Evolutionary conservation across 1,284 basidiomycete species (phyloP).

Genomic region (Sphagnurus paluster): DNA sequence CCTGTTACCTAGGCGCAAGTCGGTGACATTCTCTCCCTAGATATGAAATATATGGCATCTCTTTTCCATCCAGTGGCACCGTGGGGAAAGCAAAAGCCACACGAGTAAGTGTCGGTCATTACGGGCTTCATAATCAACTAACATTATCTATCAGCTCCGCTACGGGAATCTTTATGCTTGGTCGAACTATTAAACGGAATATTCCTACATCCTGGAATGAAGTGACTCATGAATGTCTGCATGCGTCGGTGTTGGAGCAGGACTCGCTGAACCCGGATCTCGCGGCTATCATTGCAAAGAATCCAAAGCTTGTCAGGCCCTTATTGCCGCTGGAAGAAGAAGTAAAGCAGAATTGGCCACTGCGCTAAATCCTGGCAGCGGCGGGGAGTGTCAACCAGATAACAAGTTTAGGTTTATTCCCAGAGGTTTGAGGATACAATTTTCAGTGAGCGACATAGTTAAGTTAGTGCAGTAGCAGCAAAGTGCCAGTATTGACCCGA

Average conservation of each 20-base stretch:
- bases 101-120: conserved; percentile 45
- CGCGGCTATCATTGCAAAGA: conserved; percentile 32
- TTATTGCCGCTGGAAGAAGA: conserved; percentile 56
- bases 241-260: conserved; percentile 58
- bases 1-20: conserved; percentile 49
- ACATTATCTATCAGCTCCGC: conserved; percentile 38
- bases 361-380: too few relatives aligned
- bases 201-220: conserved; percentile 47
- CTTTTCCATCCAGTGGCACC: conserved; percentile 51
- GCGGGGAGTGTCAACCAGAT: too few relatives aligned
- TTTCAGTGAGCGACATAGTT: too few relatives aligned
- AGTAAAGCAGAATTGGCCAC: conserved; percentile 45
- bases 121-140: not conserved
- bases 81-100: conserved; percentile 62
- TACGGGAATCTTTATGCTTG: conserved; percentile 52
- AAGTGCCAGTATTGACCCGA: too few relatives aligned
- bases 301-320: conserved; percentile 43
- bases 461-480: too few relatives aligned
- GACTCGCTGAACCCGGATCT: conserved; percentile 35
- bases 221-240: conserved; percentile 61
- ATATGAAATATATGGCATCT: conserved; percentile 50
- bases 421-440: too few relatives aligned
- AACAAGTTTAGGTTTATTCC: too few relatives aligned
- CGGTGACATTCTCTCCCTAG: conserved; percentile 53
- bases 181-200: conserved; percentile 42